A percentile compares a stretch with the other conserved stretches of the same genome.
Evolutionary conservation across 1,284 basidiomycete species (phyloP).

Genomic region (Earliella scabrosa): DNA sequence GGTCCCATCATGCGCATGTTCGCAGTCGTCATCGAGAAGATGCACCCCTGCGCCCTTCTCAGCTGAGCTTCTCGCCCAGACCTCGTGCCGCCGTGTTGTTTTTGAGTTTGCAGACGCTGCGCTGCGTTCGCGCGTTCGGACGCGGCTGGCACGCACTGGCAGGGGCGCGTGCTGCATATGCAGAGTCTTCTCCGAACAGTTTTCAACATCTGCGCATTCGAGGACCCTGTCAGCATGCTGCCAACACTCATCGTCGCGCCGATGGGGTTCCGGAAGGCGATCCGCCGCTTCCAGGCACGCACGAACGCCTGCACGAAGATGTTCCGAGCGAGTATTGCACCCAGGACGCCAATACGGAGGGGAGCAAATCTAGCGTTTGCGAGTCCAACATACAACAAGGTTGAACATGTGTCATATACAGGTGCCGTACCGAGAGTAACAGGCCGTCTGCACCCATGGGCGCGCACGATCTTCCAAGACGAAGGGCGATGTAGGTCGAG

Average conservation of each 20-base stretch:
- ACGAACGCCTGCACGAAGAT: not conserved
- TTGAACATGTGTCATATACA: constrained; percentile 11
- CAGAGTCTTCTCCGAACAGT: not conserved
- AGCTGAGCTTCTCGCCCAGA: too few species aligned
- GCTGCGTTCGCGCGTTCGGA: too few species aligned
- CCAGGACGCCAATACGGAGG: not conserved
- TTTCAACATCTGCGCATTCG: not conserved
- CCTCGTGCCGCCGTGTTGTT: too few species aligned
- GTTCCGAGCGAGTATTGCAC: not conserved
- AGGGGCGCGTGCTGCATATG: not conserved
- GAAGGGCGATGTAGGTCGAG: too few species aligned
- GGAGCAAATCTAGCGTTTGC: not conserved
- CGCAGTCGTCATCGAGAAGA: too few species aligned
- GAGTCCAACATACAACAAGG: not conserved
- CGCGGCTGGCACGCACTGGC: too few species aligned
- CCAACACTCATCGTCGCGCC: not conserved
- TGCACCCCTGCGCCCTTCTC: too few species aligned
- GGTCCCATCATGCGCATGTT: not conserved
- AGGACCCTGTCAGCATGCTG: not conserved
- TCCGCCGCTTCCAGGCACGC: not conserved
- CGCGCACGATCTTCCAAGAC: not conserved
- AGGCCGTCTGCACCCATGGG: not conserved
- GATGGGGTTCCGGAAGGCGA: not conserved
- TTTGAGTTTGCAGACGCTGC: too few species aligned
- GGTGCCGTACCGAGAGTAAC: not conserved